phyloP scores from a whole-genome alignment of 805 yeast species.

The Ogataea siamensis region DNA sequence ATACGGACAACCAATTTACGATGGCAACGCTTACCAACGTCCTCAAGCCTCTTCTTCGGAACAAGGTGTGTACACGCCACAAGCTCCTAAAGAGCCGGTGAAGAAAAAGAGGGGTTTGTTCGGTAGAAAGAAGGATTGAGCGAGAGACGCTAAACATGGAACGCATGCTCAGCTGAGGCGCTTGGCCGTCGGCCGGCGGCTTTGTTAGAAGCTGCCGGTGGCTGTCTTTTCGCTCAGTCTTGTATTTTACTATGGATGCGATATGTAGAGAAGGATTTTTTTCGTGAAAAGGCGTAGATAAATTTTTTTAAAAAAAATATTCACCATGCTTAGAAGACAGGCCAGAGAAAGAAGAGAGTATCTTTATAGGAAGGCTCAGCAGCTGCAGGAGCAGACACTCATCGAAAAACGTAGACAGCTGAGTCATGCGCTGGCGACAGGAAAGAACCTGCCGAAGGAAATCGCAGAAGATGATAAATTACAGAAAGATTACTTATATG shows the following conservation, averaged over 20 bases:
- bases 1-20: conserved; percentile 39
- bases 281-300: neutral
- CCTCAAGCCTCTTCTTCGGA: conserved; percentile 17
- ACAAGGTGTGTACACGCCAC: conserved; percentile 43
- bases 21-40: conserved; percentile 27
- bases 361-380: conserved; percentile 82
- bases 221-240: conserved; percentile 1
- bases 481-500: conserved; percentile 81
- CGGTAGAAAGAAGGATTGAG: conserved; percentile 49
- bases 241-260: conserved; percentile 4
- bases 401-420: conserved; percentile 85
- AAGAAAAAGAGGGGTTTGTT: conserved; percentile 82
- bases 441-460: conserved; percentile 87
- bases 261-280: neutral
- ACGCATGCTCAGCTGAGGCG: neutral
- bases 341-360: conserved; percentile 97
- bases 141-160: neutral
- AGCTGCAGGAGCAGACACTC: conserved; percentile 82
- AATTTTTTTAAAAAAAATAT: conserved; percentile 4
- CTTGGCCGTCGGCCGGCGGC: neutral
- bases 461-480: conserved; percentile 81
- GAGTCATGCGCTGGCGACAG: conserved; percentile 85
- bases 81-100: conserved; percentile 42
- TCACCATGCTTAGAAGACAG: conserved; percentile 75
- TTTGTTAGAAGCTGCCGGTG: neutral